Base-by-base conservation (phyloP, 129 eudicot genomes). In the Deinandra increscens region DNA sequence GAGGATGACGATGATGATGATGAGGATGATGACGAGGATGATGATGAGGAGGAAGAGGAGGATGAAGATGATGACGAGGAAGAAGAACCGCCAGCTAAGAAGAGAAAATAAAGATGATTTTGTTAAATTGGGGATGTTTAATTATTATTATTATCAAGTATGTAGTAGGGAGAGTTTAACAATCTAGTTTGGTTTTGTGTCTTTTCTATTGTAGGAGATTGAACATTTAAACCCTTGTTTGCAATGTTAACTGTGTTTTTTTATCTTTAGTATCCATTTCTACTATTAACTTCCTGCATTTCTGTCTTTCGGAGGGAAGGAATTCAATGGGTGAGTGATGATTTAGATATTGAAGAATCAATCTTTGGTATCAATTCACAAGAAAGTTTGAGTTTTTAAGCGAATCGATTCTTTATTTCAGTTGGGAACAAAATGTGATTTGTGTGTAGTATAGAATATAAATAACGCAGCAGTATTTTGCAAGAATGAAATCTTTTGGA, bases 1-100 rank as follows among this genome's bases (percentile, higher is more conserved):
- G 90, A 79, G 0, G 91, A 76, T 0, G 97, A 46, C 0, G 96
- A 79, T 0, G 96, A 84, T 0, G 96, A 86, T 0, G 96, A 78
- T 0, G 93, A 78, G 0, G 92, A 74, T 0, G 97, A 86, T 0
- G 90, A 81, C 0, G 95, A 87, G 0, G 93, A 86, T 0, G 63
- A 13, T 0, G 63, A 11, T 0, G 63, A 56, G 0, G 55, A 49
- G 0, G 55, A 49, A 0, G 55, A 76, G 0, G 80, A 60, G 5
- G 97, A 87, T 0, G 94, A 89, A 0, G 89, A 87, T 0, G 80
- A 76, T 2, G 95, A 90, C 0, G 95, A 87, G 0, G 97, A 87
- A 58, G 92, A 83, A 31, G 87, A 84, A 75, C 97, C 97, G 69
- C 97, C 97, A 1, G 86, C 97, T 20, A 88, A 91, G 89, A 91